These are phyloP conservation scores for Phytopythium litorale DNA, from an alignment of 352 stramenopile genomes.

Conservation along the genomic window DNA sequence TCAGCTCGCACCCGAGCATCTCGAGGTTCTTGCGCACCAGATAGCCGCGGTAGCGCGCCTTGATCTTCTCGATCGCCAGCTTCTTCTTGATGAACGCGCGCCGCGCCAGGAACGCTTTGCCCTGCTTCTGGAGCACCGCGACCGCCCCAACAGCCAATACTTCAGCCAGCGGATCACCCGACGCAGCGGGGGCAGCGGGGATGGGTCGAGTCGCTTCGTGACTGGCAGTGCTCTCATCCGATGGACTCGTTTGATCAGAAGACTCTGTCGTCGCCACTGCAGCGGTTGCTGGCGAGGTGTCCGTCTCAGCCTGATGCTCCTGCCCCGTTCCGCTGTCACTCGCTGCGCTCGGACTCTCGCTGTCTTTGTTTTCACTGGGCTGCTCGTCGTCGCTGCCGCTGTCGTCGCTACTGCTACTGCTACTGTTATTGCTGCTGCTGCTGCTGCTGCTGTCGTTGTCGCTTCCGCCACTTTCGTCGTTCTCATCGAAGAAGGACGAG, in stretches of 20 bases:
- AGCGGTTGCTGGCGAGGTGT: neutral
- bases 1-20: slow-evolving; percentile 10
- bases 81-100: slow-evolving; percentile 32
- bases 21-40: slow-evolving; percentile 37
- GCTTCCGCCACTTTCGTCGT: neutral
- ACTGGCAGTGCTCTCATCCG: neutral
- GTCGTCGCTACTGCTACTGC: neutral
- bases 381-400: slow-evolving; percentile 1
- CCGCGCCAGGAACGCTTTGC: slow-evolving; percentile 25
- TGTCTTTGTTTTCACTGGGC: neutral
- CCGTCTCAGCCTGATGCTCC: neutral
- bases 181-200: neutral
- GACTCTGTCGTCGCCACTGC: neutral
- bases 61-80: slow-evolving; percentile 34
- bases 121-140: slow-evolving; percentile 25
- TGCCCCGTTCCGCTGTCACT: neutral
- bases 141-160: slow-evolving; percentile 7
- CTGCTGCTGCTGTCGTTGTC: neutral
- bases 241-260: neutral
- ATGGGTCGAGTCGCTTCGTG: neutral
- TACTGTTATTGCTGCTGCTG: slow-evolving; percentile 8
- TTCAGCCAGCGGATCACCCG: neutral
- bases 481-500: slow-evolving; percentile 3
- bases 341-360: neutral
- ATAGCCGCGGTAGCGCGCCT: slow-evolving; percentile 36